A percentile compares a stretch with the other conserved stretches of the same genome.
phyloP scores from a whole-genome alignment of 257 asterid genomes.

The Marsdenia floribunda region DNA sequence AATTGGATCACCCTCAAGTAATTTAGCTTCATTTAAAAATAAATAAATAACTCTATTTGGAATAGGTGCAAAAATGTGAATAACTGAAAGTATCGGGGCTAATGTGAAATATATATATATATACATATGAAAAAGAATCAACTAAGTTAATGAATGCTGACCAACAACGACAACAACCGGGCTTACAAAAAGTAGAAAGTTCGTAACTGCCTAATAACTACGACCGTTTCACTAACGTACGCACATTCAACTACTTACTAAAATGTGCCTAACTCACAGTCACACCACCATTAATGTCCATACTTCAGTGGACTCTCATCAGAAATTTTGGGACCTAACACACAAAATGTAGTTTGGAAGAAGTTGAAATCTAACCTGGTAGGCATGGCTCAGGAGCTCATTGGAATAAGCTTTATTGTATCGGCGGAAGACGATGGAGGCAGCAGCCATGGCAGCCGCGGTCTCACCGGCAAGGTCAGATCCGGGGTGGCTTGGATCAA shows the following conservation, averaged over 20 bases:
- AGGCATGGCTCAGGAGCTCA: conserved; percentile 69
- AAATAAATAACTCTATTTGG: too few relatives aligned
- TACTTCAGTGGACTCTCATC: not conserved
- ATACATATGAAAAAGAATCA: not conserved
- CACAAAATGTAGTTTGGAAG: not conserved
- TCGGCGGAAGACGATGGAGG: conserved; percentile 78
- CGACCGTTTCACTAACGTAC: conserved; percentile 18
- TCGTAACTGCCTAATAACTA: conserved; percentile 29
- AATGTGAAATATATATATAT: not conserved
- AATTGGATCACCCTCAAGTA: not conserved
- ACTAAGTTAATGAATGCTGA: not conserved
- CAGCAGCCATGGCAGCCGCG: conserved; percentile 98
- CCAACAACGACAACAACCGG: conserved; percentile 26
- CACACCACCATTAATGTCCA: too few relatives aligned
- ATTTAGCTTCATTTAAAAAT: too few relatives aligned
- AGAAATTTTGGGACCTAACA: not conserved
- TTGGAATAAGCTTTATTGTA: conserved; percentile 58
- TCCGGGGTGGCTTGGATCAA: conserved; percentile 78
- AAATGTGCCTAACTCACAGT: not conserved
- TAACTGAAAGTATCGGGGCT: not conserved
- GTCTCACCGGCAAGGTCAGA: conserved; percentile 97
- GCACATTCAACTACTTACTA: conserved; percentile 14
- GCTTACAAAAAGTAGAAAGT: conserved; percentile 28
- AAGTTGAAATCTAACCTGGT: conserved; percentile 44
- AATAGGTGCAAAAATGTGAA: not conserved